Conservation (phyloP, 169 alveolate genomes). For the Plasmodium gonderi region DNA sequence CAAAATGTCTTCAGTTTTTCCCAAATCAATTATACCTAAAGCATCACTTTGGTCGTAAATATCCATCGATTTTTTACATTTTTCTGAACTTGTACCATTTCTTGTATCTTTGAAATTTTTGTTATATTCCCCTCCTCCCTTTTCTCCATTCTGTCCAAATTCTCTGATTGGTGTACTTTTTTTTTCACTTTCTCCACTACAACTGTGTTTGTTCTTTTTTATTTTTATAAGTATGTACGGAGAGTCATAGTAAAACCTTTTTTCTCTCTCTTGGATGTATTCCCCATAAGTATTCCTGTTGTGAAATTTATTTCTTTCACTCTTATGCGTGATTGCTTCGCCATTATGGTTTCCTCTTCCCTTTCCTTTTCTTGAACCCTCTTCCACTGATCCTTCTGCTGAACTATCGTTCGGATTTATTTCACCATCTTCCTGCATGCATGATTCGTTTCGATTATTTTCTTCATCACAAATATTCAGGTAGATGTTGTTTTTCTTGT, state of each 20-base stretch:
- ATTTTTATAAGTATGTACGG: conserved; percentile 53
- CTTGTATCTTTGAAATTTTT: background rate
- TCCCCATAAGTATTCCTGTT: background rate
- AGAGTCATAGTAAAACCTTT: conserved; percentile 37
- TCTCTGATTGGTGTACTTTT: no score
- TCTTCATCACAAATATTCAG: conserved; percentile 35
- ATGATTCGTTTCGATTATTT: conserved; percentile 4
- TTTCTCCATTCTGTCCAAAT: background rate
- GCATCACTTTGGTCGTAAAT: background rate
- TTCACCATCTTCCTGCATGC: background rate
- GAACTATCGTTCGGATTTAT: background rate
- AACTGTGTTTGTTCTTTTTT: conserved; percentile 26
- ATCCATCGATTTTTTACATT: background rate
- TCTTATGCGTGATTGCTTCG: background rate
- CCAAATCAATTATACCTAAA: background rate
- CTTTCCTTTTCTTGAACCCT: background rate
- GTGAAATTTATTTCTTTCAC: background rate
- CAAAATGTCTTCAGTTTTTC: background rate
- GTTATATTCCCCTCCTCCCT: background rate
- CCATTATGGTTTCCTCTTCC: background rate
- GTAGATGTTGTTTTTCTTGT: conserved; percentile 31
- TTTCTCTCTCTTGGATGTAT: conserved; percentile 3
- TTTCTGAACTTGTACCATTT: background rate
- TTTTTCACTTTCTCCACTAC: background rate
- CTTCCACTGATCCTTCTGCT: background rate